These are phyloP conservation scores for Botrytis fragariae DNA, from an alignment of 2,329 filamentous ascomycete species.

Conservation along the genomic window DNA sequence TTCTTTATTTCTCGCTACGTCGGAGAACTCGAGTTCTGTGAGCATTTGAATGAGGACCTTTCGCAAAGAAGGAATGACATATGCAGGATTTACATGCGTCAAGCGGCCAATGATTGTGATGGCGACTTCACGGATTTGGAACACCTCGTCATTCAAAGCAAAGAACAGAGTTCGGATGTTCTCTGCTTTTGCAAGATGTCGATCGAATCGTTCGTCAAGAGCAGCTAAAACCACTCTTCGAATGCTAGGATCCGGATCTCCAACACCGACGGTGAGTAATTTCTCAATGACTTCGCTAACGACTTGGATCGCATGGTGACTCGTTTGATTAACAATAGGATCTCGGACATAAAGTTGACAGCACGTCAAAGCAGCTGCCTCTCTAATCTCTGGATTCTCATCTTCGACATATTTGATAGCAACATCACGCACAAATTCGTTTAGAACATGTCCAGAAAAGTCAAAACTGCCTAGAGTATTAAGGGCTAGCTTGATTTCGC, in stretches of 20 bases:
- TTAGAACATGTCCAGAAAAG: slow-evolving; percentile 87
- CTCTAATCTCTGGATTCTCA: slow-evolving; percentile 87
- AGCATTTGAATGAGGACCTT: slow-evolving; percentile 95
- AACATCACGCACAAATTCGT: slow-evolving; percentile 97
- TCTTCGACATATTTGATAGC: slow-evolving; percentile 98
- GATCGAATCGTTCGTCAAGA: slow-evolving; percentile 89
- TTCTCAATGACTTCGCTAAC: slow-evolving; percentile 98
- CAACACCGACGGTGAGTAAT: slow-evolving; percentile 88
- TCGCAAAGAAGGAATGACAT: slow-evolving; percentile 91
- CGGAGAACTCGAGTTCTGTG: slow-evolving; percentile 94
- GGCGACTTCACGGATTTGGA: slow-evolving; percentile 86
- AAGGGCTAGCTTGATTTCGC: slow-evolving; percentile 87
- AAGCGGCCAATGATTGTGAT: slow-evolving; percentile 95
- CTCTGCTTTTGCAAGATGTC: slow-evolving; percentile 94
- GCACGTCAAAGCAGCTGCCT: slow-evolving; percentile 92
- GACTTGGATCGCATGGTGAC: slow-evolving; percentile 92
- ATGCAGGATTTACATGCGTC: slow-evolving; percentile 88
- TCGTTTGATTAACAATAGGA: slow-evolving; percentile 96
- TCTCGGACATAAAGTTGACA: slow-evolving; percentile 97
- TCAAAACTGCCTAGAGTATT: slow-evolving; percentile 98
- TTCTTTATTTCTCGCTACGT: slow-evolving; percentile 90
- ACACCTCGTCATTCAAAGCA: slow-evolving; percentile 91
- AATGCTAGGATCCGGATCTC: slow-evolving; percentile 86
- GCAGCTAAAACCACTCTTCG: slow-evolving; percentile 84
- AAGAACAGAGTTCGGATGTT: slow-evolving; percentile 96